These are phyloP conservation scores for Yarrowia sp. DNA, from an alignment of 805 yeast genomes.

Conservation along the genomic window DNA sequence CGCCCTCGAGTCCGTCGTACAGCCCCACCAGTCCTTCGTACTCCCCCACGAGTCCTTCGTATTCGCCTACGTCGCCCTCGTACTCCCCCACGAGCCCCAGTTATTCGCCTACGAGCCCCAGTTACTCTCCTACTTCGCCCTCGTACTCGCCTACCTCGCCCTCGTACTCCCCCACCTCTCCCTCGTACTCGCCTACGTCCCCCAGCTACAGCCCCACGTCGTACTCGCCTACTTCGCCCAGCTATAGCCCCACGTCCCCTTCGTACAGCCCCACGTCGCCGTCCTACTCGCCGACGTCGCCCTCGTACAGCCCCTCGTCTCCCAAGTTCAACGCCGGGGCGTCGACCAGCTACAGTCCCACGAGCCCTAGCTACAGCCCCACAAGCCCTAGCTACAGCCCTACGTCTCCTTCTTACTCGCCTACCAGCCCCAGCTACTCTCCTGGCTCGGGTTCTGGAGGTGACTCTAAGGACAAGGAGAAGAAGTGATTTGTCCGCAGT, in stretches of 20 bases:
- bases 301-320: constrained; percentile 76
- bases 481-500: constrained; percentile 4
- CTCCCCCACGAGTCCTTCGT: constrained; percentile 74
- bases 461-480: constrained; percentile 33
- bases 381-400: constrained; percentile 52
- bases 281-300: constrained; percentile 77
- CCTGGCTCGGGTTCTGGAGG: constrained; percentile 52
- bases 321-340: constrained; percentile 57
- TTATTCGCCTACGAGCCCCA: constrained; percentile 71
- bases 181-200: constrained; percentile 62
- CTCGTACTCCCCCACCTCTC: constrained; percentile 65
- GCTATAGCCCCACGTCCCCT: constrained; percentile 73
- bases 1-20: constrained; percentile 81
- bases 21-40: constrained; percentile 84
- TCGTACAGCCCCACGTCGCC: constrained; percentile 68
- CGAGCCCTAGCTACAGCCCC: constrained; percentile 70
- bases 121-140: constrained; percentile 74
- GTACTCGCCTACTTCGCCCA: constrained; percentile 76
- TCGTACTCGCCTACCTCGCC: constrained; percentile 78
- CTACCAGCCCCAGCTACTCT: constrained; percentile 51
- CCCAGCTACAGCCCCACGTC: constrained; percentile 75
- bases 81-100: constrained; percentile 63
- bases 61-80: constrained; percentile 60
- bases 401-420: constrained; percentile 10
- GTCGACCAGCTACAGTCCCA: constrained; percentile 77